phyloP scores from a whole-genome alignment of 495 filamentous ascomycete species.

The Jackrogersella minutella region DNA sequence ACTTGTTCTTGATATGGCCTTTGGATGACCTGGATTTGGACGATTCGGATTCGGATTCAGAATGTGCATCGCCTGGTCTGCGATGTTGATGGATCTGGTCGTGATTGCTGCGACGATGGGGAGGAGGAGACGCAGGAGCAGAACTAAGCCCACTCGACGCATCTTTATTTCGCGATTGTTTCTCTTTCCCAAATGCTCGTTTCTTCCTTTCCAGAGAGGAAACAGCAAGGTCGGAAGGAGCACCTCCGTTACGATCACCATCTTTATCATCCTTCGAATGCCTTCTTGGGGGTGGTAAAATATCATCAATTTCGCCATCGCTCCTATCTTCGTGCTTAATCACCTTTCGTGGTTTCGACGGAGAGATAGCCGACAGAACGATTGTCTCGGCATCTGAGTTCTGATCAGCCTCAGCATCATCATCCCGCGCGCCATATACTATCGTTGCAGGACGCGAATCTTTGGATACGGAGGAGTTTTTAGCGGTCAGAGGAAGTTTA shows the following conservation, averaged over 20 bases:
- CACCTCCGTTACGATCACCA: constrained; percentile 44
- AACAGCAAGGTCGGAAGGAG: constrained; percentile 44
- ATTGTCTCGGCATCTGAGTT: constrained; percentile 87
- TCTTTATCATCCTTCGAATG: constrained; percentile 45
- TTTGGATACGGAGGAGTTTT: constrained; percentile 20
- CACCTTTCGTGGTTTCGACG: constrained; percentile 71
- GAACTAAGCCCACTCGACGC: constrained; percentile 63
- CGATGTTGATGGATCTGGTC: constrained; percentile 51
- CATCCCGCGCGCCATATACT: constrained; percentile 44
- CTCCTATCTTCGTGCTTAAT: constrained; percentile 76
- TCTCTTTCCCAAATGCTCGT: constrained; percentile 51
- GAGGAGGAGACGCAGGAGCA: constrained; percentile 58
- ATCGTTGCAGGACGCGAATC: constrained; percentile 27
- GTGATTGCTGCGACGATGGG: constrained; percentile 33
- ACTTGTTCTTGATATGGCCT: constrained; percentile 48
- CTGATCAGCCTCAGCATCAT: constrained; percentile 57
- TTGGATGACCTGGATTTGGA: constrained; percentile 48
- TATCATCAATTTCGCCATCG: constrained; percentile 55
- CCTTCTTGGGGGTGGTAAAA: constrained; percentile 47
- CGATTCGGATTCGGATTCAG: constrained; percentile 58
- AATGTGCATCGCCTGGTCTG: constrained; percentile 51
- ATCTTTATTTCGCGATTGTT: constrained; percentile 55
- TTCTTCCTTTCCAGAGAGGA: constrained; percentile 57
- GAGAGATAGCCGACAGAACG: constrained; percentile 72
- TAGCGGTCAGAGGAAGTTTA: constrained; percentile 27